Conservation (phyloP, 768 basidiomycete genomes). For the Podaxis pistillaris region DNA sequence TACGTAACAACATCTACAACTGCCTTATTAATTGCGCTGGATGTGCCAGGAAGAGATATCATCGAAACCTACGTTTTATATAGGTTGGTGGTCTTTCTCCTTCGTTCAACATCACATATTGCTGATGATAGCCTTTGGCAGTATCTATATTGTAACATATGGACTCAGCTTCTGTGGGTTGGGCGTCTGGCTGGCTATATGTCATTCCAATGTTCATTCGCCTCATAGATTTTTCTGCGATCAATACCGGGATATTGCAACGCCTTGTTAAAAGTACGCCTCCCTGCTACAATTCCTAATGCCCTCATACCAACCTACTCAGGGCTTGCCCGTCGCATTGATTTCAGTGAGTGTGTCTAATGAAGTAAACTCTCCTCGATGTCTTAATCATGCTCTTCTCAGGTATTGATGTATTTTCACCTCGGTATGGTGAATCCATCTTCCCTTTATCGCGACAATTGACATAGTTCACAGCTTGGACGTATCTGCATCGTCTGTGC, state of each 20-base stretch:
- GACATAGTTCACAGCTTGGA: constrained; percentile 44
- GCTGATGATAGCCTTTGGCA: constrained; percentile 16
- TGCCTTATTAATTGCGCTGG: constrained; percentile 59
- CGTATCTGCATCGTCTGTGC: constrained; percentile 52
- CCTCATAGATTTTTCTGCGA: constrained; percentile 58
- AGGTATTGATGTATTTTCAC: constrained; percentile 84
- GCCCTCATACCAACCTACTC: constrained; percentile 1
- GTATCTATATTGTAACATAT: constrained; percentile 59
- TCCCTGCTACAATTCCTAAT: background rate
- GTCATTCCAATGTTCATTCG: constrained; percentile 10
- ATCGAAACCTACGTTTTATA: constrained; percentile 67
- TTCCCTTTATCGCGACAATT: background rate
- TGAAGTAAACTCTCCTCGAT: background rate
- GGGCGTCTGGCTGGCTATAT: background rate
- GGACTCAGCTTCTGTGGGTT: constrained; percentile 60
- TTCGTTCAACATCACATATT: background rate
- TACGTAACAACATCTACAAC: constrained; percentile 65
- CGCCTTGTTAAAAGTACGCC: constrained; percentile 59
- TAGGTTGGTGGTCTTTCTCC: constrained; percentile 40
- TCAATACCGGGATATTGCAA: constrained; percentile 51
- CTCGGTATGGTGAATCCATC: constrained; percentile 39
- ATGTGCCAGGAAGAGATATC: constrained; percentile 51
- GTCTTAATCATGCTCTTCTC: background rate
- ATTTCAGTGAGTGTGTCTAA: constrained; percentile 58
- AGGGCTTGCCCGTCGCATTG: constrained; percentile 64